A percentile compares a stretch with the other conserved stretches of the same genome.
These are phyloP conservation scores for Ogataea nitratoaversa DNA, from an alignment of 805 yeast species.

Conservation along the genomic window DNA sequence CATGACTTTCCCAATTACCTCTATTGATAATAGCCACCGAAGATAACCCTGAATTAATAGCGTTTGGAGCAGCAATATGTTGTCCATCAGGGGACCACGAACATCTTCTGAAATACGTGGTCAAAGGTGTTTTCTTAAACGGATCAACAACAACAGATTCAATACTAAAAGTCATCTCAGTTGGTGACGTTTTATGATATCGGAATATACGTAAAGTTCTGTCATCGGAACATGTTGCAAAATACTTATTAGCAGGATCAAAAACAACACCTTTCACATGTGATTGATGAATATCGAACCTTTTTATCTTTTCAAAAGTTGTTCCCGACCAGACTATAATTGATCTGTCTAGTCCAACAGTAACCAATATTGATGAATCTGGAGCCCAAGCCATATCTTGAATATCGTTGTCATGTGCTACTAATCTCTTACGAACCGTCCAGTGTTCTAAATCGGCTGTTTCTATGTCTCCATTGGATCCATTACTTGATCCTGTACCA, in stretches of 20 bases:
- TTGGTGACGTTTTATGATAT: constrained; percentile 64
- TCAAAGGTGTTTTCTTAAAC: constrained; percentile 81
- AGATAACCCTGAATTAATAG: constrained; percentile 77
- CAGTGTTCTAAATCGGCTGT: constrained; percentile 82
- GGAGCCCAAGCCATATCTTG: constrained; percentile 99
- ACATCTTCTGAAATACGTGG: constrained; percentile 81
- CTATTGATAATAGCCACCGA: constrained; percentile 69
- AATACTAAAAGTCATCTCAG: constrained; percentile 76
- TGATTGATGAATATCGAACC: constrained; percentile 90
- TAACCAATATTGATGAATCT: constrained; percentile 81
- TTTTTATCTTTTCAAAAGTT: constrained; percentile 83
- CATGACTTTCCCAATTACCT: constrained; percentile 75
- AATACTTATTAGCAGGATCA: constrained; percentile 97
- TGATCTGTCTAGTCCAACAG: constrained; percentile 91
- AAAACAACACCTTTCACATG: constrained; percentile 95
- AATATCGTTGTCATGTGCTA: constrained; percentile 96
- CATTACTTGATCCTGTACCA: constrained; percentile 31
- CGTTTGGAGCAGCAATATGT: constrained; percentile 80
- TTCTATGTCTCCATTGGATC: constrained; percentile 38
- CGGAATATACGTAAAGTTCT: constrained; percentile 84
- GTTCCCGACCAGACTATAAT: constrained; percentile 91
- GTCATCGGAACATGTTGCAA: constrained; percentile 96
- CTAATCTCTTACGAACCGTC: constrained; percentile 88
- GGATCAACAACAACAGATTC: constrained; percentile 84
- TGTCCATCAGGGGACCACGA: constrained; percentile 94